Percentiles rank a stretch among this genome's conserved stretches.
These are phyloP conservation scores for Colletotrichum musicola DNA, from an alignment of 2,329 filamentous ascomycete genomes.

Conservation along the genomic window DNA sequence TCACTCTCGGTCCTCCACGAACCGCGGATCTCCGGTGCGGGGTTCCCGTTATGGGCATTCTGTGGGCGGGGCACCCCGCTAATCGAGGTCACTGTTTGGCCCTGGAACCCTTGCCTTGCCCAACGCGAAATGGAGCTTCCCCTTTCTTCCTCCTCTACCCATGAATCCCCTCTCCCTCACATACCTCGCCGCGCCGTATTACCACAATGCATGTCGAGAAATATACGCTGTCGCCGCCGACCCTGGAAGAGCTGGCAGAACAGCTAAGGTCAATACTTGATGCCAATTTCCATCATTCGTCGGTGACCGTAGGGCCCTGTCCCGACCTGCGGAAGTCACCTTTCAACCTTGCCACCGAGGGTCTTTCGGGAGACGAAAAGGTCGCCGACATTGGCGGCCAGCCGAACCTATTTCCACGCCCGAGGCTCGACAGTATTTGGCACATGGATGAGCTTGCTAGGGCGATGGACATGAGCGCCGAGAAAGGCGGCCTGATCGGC, in stretches of 20 bases:
- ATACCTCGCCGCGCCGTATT: not conserved
- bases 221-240: slow-evolving; percentile 43
- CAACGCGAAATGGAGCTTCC: too few relatives aligned
- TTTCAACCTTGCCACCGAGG: slow-evolving; percentile 53
- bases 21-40: too few relatives aligned
- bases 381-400: slow-evolving; percentile 60
- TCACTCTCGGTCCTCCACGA: too few relatives aligned
- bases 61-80: too few relatives aligned
- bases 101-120: too few relatives aligned
- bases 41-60: too few relatives aligned
- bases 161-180: too few relatives aligned
- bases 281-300: slow-evolving; percentile 42
- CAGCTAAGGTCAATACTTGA: slow-evolving; percentile 40
- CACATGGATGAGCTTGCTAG: slow-evolving; percentile 47
- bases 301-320: slow-evolving; percentile 45
- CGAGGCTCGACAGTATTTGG: slow-evolving; percentile 51
- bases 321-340: slow-evolving; percentile 54
- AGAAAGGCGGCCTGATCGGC: slow-evolving; percentile 52
- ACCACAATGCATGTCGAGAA: slow-evolving; percentile 39
- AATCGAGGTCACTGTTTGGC: too few relatives aligned
- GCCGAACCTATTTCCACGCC: slow-evolving; percentile 53
- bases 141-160: too few relatives aligned
- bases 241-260: slow-evolving; percentile 44
- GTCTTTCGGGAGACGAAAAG: slow-evolving; percentile 53
- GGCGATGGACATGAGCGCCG: slow-evolving; percentile 51